These are phyloP conservation scores for Rhododendron ovatum DNA, from an alignment of 148 eudicot species.

Conservation along the genomic window DNA sequence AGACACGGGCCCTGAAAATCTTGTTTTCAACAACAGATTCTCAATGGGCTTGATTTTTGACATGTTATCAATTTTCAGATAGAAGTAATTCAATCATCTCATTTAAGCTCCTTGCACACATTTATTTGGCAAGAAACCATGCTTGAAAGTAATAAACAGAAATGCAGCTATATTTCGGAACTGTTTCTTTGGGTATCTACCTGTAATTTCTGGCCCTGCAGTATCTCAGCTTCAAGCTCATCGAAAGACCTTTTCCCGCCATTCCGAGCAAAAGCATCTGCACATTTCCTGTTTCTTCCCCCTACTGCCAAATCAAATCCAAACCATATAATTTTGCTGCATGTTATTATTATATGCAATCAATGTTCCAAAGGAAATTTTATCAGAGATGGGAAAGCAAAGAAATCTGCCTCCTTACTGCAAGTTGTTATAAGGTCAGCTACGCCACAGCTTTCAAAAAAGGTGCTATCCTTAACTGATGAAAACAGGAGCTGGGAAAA, in stretches of 20 bases:
- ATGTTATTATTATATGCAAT: neutral
- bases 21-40: neutral
- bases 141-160: neutral
- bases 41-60: neutral
- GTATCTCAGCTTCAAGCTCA: slow-evolving; percentile 89
- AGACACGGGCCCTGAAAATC: neutral
- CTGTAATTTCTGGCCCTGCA: slow-evolving; percentile 96
- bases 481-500: slow-evolving; percentile 83
- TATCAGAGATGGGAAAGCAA: neutral
- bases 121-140: neutral
- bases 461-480: slow-evolving; percentile 78
- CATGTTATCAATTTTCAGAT: neutral
- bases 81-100: neutral
- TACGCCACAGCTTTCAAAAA: slow-evolving; percentile 96
- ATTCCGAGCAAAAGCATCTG: slow-evolving; percentile 83
- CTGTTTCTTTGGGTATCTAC: slow-evolving; percentile 21
- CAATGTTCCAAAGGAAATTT: neutral
- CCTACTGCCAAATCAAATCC: slow-evolving; percentile 54
- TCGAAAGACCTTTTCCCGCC: slow-evolving; percentile 91
- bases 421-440: slow-evolving; percentile 96
- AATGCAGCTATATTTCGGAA: neutral
- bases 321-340: slow-evolving; percentile 4
- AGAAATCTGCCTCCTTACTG: slow-evolving; percentile 45
- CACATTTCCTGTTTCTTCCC: slow-evolving; percentile 91
- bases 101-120: neutral